phyloP scores from a whole-genome alignment of 495 filamentous ascomycete genomes.

The Hypomontagnella monticulosa region DNA sequence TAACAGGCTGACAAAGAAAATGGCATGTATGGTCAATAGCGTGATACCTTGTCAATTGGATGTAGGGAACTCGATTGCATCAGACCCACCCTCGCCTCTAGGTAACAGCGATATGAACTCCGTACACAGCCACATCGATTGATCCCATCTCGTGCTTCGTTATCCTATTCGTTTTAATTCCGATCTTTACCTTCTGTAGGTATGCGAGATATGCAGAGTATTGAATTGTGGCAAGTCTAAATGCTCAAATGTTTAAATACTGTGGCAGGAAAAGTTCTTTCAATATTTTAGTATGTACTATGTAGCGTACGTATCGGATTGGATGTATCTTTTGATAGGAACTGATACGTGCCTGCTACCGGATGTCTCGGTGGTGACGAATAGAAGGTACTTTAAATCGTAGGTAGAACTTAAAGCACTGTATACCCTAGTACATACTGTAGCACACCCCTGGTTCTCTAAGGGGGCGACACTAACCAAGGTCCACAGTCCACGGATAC shows the following conservation, averaged over 20 bases:
- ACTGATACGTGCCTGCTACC: neutral
- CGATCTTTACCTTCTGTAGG: conserved; percentile 14
- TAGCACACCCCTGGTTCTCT: conserved; percentile 15
- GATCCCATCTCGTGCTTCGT: conserved; percentile 6
- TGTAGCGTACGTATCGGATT: too few species aligned
- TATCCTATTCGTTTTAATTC: conserved; percentile 25
- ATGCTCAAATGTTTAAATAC: too few species aligned
- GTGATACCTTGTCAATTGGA: conserved; percentile 15
- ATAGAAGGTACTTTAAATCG: neutral
- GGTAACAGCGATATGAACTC: conserved; percentile 1
- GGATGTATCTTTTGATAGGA: neutral
- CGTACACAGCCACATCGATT: conserved; percentile 37
- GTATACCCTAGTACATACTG: conserved; percentile 14
- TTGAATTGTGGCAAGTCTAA: too few species aligned
- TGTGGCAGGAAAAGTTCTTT: too few species aligned
- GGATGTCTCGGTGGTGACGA: conserved; percentile 17
- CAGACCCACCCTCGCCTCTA: conserved; percentile 23
- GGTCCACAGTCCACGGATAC: conserved; percentile 19
- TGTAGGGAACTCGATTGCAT: conserved; percentile 24
- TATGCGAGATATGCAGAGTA: too few species aligned
- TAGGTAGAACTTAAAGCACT: neutral
- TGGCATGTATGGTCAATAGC: conserved; percentile 4
- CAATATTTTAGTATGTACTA: too few species aligned
- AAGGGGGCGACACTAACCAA: conserved; percentile 25
- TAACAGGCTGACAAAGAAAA: conserved; percentile 9